Evolutionary conservation across 2,329 filamentous ascomycete genomes (phyloP).

Genomic region (Botrytis porri): DNA sequence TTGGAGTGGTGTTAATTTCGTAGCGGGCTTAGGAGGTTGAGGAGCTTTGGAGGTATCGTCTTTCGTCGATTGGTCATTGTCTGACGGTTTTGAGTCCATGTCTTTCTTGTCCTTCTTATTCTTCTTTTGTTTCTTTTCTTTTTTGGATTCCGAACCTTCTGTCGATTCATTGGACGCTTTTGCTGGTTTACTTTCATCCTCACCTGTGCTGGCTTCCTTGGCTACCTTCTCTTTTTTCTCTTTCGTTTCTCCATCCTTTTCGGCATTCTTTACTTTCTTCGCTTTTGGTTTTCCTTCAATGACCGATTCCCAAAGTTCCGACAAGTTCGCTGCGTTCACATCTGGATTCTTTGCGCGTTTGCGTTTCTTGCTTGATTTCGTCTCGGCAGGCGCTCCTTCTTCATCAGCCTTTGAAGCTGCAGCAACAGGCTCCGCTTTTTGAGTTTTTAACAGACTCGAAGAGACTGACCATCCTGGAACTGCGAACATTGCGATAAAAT

Average conservation of each 20-base stretch:
- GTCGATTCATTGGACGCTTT: conserved; percentile 20
- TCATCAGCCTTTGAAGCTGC: not conserved
- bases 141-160: conserved; percentile 23
- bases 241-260: conserved; percentile 30
- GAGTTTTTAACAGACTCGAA: conserved; percentile 66
- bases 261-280: conserved; percentile 29
- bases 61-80: not conserved
- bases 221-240: conserved; percentile 33
- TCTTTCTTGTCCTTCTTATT: conserved; percentile 40
- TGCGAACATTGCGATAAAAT: conserved; percentile 67
- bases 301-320: conserved; percentile 73
- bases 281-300: conserved; percentile 61
- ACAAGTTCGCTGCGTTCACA: conserved; percentile 69
- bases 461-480: conserved; percentile 90
- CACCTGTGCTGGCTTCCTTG: conserved; percentile 30
- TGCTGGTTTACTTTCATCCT: conserved; percentile 31
- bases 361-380: conserved; percentile 46
- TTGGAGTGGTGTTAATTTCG: conserved; percentile 86
- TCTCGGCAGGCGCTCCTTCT: conserved; percentile 32
- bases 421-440: conserved; percentile 42
- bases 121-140: conserved; percentile 38
- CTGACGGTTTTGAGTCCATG: conserved; percentile 8
- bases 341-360: conserved; percentile 52
- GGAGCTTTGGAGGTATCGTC: conserved; percentile 29
- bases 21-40: conserved; percentile 38